phyloP scores from a whole-genome alignment of 1,284 basidiomycete species.

The Sanghuangporus baumii region DNA sequence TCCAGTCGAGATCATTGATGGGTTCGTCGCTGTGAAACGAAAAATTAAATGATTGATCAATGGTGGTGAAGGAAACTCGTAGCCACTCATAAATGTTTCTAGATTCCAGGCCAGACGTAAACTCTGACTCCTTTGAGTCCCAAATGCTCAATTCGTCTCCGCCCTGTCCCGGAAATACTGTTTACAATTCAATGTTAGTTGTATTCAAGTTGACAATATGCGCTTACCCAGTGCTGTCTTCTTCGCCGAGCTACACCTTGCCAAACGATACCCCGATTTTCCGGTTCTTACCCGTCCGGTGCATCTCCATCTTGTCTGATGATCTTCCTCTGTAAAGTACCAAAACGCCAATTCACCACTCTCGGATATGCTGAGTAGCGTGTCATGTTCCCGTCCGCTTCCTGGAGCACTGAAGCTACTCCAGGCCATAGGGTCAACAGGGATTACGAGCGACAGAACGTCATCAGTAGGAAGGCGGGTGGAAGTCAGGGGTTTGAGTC shows the following conservation, averaged over 20 bases:
- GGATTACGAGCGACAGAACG: constrained; percentile 55
- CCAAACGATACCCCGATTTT: constrained; percentile 56
- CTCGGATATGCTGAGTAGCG: constrained; percentile 70
- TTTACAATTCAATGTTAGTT: constrained; percentile 16
- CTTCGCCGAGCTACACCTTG: constrained; percentile 82
- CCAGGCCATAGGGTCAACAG: constrained; percentile 93
- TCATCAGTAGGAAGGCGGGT: constrained; percentile 43
- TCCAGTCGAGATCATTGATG: constrained; percentile 85
- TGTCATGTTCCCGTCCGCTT: constrained; percentile 49
- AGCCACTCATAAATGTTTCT: constrained; percentile 51
- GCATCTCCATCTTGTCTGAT: constrained; percentile 47
- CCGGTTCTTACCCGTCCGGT: constrained; percentile 75
- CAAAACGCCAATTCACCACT: constrained; percentile 79
- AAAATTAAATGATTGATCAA: not conserved
- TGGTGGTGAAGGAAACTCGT: constrained; percentile 16
- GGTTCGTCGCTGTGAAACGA: constrained; percentile 37
- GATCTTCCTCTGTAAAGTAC: constrained; percentile 34
- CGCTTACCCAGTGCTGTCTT: constrained; percentile 74
- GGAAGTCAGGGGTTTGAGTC: constrained; percentile 37
- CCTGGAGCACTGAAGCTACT: constrained; percentile 33
- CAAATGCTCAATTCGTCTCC: constrained; percentile 85
- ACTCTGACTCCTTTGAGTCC: constrained; percentile 93
- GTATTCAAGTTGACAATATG: constrained; percentile 14
- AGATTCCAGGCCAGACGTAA: constrained; percentile 84
- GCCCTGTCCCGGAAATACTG: constrained; percentile 50